These are phyloP conservation scores for Catharanthus roseus DNA, from an alignment of 257 asterid genomes.

Conservation along the genomic window DNA sequence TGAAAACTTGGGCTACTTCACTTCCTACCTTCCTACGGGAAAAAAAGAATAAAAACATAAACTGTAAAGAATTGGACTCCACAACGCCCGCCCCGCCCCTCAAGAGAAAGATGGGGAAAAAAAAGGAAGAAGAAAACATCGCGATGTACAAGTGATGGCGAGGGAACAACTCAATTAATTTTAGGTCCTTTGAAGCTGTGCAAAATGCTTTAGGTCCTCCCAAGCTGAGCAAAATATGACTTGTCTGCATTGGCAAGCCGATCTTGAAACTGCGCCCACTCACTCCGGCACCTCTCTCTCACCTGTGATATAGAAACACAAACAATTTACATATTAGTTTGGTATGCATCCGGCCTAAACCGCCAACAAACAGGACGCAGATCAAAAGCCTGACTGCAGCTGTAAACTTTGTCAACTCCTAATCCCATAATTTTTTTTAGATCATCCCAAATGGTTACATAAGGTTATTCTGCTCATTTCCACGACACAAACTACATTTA, in stretches of 20 bases:
- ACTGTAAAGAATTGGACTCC: neutral
- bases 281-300: conserved; percentile 85
- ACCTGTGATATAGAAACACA: conserved; percentile 36
- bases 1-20: neutral
- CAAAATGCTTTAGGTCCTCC: conserved; percentile 37
- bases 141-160: conserved; percentile 19
- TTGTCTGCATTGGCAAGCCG: conserved; percentile 89
- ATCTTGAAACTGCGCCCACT: conserved; percentile 95
- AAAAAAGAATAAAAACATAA: conserved; percentile 3
- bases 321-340: neutral
- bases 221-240: conserved; percentile 53
- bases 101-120: neutral
- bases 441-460: neutral
- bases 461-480: neutral
- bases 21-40: neutral
- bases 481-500: neutral
- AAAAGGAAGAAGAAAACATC: neutral
- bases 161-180: neutral
- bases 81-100: neutral
- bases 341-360: neutral
- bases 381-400: neutral
- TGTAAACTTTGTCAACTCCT: neutral
- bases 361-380: neutral
- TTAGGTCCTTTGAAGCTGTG: conserved; percentile 38
- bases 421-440: no score